Evolutionary conservation across 192 early-diverging fungal genomes (phyloP), one percentile per base, ranked within the genome.

Genomic region (Coemansia sp.): DNA sequence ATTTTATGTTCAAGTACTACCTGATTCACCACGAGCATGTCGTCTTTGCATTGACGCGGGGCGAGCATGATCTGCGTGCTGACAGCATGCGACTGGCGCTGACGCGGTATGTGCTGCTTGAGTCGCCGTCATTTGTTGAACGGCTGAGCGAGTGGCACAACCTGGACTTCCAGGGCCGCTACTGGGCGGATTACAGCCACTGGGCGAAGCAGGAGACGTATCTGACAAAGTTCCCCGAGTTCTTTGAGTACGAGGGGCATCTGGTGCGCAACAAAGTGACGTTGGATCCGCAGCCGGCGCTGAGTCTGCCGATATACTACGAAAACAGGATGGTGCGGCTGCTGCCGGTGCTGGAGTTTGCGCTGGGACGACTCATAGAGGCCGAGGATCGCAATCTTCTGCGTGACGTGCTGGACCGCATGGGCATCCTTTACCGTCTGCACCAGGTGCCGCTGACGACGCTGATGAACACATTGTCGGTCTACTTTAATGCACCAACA

Each of bases 161-260:
- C 0, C 80, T 90, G 57, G 77, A 84, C 10, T 89, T 93, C 65
- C 84, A 75, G 55, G 84, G 84, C 54, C 77, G 89, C 9, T 87
- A 88, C 51, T 93, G 92, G 92, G 81, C 85, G 16, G 92, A 93
- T 72, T 84, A 87, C 68, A 76, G 80, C n/a, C 86, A 87, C 37
- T 85, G 88, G 73, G 77, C 83, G 43, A 91, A 91, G 61, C 68
- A 91, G 22, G 77, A 82, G 54, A 74, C 74, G 32, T 93, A 90
- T 61, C 66, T 90, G 41, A 66, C 84, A 18, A 76, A 80, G 11
- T 93, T 86, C 65, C 92, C 90, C 15, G 92, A 93, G 69, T 91
- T 84, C 69, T 89, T 88, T 69, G 87, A 89, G 70, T 89, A 88
- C 69, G 92, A 93, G 58, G 90, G 87, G 2, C 85, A 82, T 62